Conservation (phyloP, 257 asterid genomes). For the Ehretia macrophylla region DNA sequence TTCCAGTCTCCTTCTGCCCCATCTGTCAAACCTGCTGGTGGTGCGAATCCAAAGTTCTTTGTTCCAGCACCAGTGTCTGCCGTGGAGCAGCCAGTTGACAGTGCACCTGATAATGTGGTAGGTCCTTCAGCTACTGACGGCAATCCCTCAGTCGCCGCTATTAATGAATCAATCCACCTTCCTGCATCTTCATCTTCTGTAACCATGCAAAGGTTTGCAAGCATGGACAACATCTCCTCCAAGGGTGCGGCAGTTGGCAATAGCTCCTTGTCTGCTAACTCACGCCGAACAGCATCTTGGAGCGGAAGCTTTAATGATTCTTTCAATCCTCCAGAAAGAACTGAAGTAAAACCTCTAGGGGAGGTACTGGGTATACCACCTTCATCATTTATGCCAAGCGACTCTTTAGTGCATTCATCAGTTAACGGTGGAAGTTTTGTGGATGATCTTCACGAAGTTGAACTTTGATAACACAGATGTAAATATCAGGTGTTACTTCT, state of each 20-base stretch:
- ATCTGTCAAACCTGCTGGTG: conserved; percentile 49
- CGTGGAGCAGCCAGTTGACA: conserved; percentile 22
- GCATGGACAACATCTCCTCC: conserved; percentile 61
- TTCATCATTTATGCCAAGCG: conserved; percentile 32
- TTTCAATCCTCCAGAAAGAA: conserved; percentile 27
- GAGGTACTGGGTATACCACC: conserved; percentile 49
- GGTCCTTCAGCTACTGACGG: conserved; percentile 26
- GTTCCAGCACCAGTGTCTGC: conserved; percentile 57
- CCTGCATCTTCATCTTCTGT: conserved; percentile 19
- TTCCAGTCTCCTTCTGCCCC: conserved; percentile 66
- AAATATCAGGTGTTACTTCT: not conserved
- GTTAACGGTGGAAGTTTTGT: conserved; percentile 28
- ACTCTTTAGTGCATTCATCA: conserved; percentile 27
- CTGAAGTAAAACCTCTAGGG: conserved; percentile 44
- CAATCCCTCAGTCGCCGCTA: conserved; percentile 34
- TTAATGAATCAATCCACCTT: conserved; percentile 32
- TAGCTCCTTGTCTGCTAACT: conserved; percentile 27
- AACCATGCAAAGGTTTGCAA: conserved; percentile 62
- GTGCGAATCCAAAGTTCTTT: conserved; percentile 64
- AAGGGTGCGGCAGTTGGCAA: conserved; percentile 18
- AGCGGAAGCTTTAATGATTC: conserved; percentile 65
- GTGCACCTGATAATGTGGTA: conserved; percentile 26
- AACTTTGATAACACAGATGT: not conserved
- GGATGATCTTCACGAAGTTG: not conserved
- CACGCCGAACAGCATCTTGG: conserved; percentile 92